Evolutionary conservation across 176 grass and related monocot genomes (phyloP).

Genomic region (Ensete glaucum): DNA sequence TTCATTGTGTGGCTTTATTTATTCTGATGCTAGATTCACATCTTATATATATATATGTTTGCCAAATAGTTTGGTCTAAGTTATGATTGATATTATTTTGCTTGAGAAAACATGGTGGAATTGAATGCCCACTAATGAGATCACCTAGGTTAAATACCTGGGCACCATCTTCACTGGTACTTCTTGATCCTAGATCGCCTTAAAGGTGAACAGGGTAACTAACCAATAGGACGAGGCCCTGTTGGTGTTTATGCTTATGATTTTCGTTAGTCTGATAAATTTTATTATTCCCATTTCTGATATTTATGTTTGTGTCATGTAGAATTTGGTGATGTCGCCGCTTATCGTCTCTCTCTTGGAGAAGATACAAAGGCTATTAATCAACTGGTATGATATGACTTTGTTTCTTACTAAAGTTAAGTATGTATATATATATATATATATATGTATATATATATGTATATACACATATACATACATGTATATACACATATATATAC

Average conservation of each 20-base stretch:
- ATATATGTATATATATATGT: no score
- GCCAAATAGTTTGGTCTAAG: neutral
- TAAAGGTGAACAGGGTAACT: neutral
- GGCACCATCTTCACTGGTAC: neutral
- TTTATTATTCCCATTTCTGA: neutral
- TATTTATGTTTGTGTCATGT: constrained; percentile 27
- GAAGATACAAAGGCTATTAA: constrained; percentile 99
- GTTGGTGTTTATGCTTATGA: neutral
- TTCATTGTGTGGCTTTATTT: no score
- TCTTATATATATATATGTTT: no score
- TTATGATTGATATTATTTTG: neutral
- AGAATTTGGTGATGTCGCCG: constrained; percentile 95
- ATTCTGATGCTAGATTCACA: no score
- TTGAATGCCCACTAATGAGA: neutral
- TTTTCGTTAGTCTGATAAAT: neutral
- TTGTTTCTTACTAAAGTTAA: constrained; percentile 20
- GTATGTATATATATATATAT: neutral
- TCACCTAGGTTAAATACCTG: neutral
- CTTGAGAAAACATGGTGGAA: neutral
- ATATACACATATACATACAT: no score
- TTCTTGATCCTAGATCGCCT: neutral
- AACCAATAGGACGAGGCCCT: neutral
- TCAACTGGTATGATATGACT: constrained; percentile 50
- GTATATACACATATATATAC: no score
- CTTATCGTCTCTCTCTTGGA: constrained; percentile 78